A percentile compares a stretch with the other conserved stretches of the same genome.
Evolutionary conservation across 768 basidiomycete genomes (phyloP).

Genomic region (Agaricus blazei): DNA sequence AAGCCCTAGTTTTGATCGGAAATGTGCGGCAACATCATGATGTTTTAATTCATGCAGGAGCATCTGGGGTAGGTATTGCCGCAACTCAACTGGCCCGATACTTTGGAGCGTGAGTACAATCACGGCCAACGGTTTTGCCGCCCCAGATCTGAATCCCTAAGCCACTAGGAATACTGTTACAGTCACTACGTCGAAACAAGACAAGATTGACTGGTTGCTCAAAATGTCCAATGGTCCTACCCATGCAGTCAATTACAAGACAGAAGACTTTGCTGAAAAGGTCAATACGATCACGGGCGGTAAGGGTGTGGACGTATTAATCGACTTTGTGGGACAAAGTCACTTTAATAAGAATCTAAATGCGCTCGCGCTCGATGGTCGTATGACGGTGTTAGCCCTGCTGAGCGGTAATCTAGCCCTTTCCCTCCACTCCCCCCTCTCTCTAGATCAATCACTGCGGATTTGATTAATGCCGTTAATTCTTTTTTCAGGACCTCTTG

Average conservation of each 20-base stretch:
- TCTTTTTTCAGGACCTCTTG: slow-evolving; percentile 38
- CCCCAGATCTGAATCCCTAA: neutral
- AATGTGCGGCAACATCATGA: slow-evolving; percentile 64
- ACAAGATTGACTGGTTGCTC: slow-evolving; percentile 77
- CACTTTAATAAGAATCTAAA: slow-evolving; percentile 76
- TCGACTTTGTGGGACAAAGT: slow-evolving; percentile 78
- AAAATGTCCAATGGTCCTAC: slow-evolving; percentile 65
- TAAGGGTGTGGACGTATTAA: slow-evolving; percentile 75
- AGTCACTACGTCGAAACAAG: slow-evolving; percentile 80
- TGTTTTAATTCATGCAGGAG: slow-evolving; percentile 87
- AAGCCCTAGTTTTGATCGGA: slow-evolving; percentile 55
- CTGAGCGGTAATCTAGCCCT: slow-evolving; percentile 49
- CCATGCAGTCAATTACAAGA: slow-evolving; percentile 80
- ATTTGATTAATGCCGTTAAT: slow-evolving; percentile 2
- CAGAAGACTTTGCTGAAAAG: slow-evolving; percentile 70
- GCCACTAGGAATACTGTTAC: slow-evolving; percentile 57
- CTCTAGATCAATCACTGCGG: slow-evolving; percentile 9
- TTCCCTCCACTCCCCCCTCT: slow-evolving; percentile 7
- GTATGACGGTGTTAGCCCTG: slow-evolving; percentile 64
- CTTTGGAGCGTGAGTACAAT: slow-evolving; percentile 59
- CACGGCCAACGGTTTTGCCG: slow-evolving; percentile 2
- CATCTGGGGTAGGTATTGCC: slow-evolving; percentile 85
- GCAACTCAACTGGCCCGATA: slow-evolving; percentile 82
- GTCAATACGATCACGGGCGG: slow-evolving; percentile 63
- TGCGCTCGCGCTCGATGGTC: slow-evolving; percentile 63